Evolutionary conservation across 2,329 filamentous ascomycete species (phyloP), one percentile per base, ranked within the genome.

Genomic region (Penicillium sp.): DNA sequence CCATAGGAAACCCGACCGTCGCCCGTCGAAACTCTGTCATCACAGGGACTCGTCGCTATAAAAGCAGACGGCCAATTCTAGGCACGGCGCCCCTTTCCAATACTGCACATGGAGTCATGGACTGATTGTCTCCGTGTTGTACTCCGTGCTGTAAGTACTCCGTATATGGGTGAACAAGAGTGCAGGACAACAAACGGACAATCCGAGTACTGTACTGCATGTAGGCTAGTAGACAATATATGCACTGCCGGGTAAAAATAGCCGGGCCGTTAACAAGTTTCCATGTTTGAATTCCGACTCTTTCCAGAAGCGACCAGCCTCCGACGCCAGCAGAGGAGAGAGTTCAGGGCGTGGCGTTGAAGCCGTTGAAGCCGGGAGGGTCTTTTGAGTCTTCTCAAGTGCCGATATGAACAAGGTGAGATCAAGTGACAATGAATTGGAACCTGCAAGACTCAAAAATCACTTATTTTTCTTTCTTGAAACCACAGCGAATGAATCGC

Each of bases 231-330:
- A 10, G 9, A 31, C 31, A 31, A 31, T 31, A 31, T 9, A 31
- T 10, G 31, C 31, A 19, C 47, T 39, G 35, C 37, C 44, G 35
- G 53, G 43, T 31, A 33, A 19, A 19, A 39, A 13, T 47, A 54
- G 31, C 19, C 33, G 52, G 52, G 43, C 13, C 33, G 24, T 49
- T 40, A 55, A 33, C 22, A 40, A 39, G 53, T 55, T 55, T 49
- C 43, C 36, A 24, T 49, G 37, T 41, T 37, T 35, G 27, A 49
- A 3, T 33, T 27, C 44, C 46, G 46, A 49, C 52, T 50, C n/a
- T 24, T 55, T 18, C 44, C 53, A 35, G 22, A 51, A 27, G 14
- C 22, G 43, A 52, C 33, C 39, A 52, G 10, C 54, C 54, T 53
- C 53, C 36, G 41, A 35, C 46, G 46, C 46, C 46, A 49, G 6